These are phyloP conservation scores for Neurospora sp. DNA, from an alignment of 2,329 filamentous ascomycete species.

Conservation along the genomic window DNA sequence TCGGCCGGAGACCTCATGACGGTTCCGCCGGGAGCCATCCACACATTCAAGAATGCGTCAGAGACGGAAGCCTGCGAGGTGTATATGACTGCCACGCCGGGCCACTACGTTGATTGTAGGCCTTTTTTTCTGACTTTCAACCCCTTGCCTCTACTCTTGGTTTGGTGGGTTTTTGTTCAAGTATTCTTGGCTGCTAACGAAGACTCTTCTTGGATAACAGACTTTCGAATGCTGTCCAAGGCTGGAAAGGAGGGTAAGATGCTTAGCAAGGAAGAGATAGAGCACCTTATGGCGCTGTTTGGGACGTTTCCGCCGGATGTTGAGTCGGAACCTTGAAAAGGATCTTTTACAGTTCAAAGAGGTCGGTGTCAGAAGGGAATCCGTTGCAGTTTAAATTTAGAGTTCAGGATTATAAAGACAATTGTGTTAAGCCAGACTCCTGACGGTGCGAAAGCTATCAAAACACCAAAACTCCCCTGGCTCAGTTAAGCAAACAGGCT, in stretches of 20 bases:
- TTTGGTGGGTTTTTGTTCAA: neutral
- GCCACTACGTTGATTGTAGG: conserved; percentile 29
- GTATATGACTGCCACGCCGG: conserved; percentile 29
- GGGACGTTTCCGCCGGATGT: conserved; percentile 27
- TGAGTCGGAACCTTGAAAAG: conserved; percentile 23
- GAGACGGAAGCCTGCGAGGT: conserved; percentile 24
- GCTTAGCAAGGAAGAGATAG: conserved; percentile 17
- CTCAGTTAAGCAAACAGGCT: neutral
- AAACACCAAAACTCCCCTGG: neutral
- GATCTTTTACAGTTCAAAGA: neutral
- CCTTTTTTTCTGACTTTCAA: neutral
- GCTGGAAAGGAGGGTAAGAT: conserved; percentile 18
- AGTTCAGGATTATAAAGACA: neutral
- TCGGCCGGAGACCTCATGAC: conserved; percentile 25
- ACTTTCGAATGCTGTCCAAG: conserved; percentile 27
- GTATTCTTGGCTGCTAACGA: neutral
- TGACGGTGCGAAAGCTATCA: neutral
- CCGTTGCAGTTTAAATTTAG: neutral
- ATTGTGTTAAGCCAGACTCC: neutral
- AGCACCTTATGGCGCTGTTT: conserved; percentile 28
- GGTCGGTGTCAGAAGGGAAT: neutral
- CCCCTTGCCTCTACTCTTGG: neutral
- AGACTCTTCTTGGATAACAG: conserved; percentile 4
- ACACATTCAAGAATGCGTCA: conserved; percentile 26
- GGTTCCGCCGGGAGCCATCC: conserved; percentile 26